These are phyloP conservation scores for Lipomyces yarrowii DNA, from an alignment of 1,139 yeast genomes.

Conservation along the genomic window DNA sequence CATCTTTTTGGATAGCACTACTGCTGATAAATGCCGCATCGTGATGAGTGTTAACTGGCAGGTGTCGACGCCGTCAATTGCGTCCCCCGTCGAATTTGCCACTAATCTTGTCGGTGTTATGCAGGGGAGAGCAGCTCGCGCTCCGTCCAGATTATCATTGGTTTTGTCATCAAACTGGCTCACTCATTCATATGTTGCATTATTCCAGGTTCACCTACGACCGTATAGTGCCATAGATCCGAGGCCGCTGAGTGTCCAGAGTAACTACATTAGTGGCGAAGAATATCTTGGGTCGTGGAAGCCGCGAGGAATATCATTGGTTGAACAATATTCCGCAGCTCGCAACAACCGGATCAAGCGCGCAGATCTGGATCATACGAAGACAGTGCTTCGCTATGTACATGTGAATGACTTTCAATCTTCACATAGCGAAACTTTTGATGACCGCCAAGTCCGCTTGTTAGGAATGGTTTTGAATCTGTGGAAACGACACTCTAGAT, in stretches of 20 bases:
- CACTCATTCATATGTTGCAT: conserved; percentile 23
- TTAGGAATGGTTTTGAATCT: conserved; percentile 3
- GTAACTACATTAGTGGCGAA: conserved; percentile 27
- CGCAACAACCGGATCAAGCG: neutral
- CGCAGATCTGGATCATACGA: conserved; percentile 15
- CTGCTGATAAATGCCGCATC: conserved; percentile 30
- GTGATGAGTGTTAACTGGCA: conserved; percentile 28
- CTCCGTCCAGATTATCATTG: conserved; percentile 25
- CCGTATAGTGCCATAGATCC: conserved; percentile 17
- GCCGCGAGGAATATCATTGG: conserved; percentile 29
- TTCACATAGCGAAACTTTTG: neutral
- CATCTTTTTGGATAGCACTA: conserved; percentile 31
- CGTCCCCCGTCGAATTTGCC: conserved; percentile 26
- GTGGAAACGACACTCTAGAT: conserved; percentile 10
- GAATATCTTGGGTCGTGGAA: conserved; percentile 28
- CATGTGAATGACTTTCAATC: neutral
- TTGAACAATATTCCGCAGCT: conserved; percentile 16
- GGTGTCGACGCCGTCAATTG: conserved; percentile 22
- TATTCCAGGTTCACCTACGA: conserved; percentile 19
- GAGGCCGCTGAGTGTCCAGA: conserved; percentile 8
- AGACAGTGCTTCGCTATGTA: conserved; percentile 8
- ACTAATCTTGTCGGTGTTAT: conserved; percentile 27
- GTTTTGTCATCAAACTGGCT: conserved; percentile 14
- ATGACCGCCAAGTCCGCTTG: conserved; percentile 3
- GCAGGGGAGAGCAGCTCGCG: conserved; percentile 22